Evolutionary conservation across 139 green algal species (phyloP).

Genomic region (Chlamydomonas eustigma): DNA sequence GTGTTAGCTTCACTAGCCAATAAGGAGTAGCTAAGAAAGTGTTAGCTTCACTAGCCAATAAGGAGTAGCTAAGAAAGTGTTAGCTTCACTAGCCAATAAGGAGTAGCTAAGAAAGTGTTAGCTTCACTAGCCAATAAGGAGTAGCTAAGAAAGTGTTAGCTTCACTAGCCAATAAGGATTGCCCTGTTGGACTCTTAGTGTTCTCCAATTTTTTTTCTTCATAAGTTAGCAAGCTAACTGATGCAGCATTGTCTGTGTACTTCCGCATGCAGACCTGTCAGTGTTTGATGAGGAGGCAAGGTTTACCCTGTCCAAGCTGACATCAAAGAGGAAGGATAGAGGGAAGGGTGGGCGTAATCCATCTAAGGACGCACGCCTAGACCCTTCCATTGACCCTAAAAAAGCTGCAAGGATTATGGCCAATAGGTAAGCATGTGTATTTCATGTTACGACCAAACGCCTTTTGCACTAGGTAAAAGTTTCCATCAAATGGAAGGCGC

Average conservation of each 20-base stretch:
- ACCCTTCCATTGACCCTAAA: conserved; percentile 73
- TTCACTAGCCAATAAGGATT: not conserved
- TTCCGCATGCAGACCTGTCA: not conserved
- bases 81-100: not conserved
- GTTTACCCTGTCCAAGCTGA: conserved; percentile 3
- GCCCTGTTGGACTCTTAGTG: not conserved
- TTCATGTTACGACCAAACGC: no score
- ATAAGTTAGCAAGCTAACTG: not conserved
- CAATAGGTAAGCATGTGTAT: conserved; percentile 58
- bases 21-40: not conserved
- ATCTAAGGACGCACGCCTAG: conserved; percentile 67
- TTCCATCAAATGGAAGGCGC: no score
- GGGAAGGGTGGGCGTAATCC: conserved; percentile 73
- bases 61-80: not conserved
- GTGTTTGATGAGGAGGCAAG: not conserved
- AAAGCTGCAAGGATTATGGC: conserved; percentile 71
- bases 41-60: not conserved
- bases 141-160: not conserved
- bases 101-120: not conserved
- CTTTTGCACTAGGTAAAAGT: no score
- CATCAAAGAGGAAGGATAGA: conserved; percentile 14
- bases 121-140: not conserved
- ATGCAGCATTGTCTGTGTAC: not conserved
- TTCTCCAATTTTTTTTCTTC: not conserved
- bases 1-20: no score